Percentiles rank a stretch among this genome's conserved stretches.
phyloP scores from a whole-genome alignment of 306 rosid genomes.

The Cucumis hystrix region DNA sequence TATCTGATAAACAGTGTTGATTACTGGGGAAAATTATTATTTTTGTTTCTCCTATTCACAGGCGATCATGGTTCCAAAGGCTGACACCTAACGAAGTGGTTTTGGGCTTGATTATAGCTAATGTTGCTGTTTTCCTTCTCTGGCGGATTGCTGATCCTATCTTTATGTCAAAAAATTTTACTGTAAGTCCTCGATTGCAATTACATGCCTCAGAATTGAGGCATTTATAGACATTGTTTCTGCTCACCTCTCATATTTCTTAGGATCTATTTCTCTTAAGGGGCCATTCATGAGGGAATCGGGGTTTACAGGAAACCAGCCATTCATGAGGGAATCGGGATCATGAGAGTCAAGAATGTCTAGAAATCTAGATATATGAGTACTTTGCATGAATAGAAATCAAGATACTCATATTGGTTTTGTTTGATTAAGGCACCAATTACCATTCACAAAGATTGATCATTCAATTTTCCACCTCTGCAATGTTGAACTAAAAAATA shows the following conservation, averaged over 20 bases:
- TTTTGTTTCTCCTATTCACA: conserved; percentile 26
- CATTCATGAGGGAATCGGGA: neutral
- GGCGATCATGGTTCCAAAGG: conserved; percentile 47
- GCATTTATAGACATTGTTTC: neutral
- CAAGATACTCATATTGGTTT: neutral
- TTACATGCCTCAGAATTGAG: conserved; percentile 4
- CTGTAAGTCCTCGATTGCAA: conserved; percentile 37
- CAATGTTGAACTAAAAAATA: neutral
- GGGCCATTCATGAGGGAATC: neutral
- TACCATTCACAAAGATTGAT: no score
- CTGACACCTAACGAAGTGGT: conserved; percentile 32
- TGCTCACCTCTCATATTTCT: conserved; percentile 6
- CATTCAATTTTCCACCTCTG: neutral
- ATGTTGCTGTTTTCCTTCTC: conserved; percentile 51
- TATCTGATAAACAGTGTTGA: neutral
- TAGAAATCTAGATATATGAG: neutral
- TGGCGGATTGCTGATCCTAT: conserved; percentile 39
- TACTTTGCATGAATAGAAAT: neutral
- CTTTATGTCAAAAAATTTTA: conserved; percentile 65
- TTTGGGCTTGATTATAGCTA: conserved; percentile 61
- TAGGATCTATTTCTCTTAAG: neutral
- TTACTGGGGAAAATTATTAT: neutral
- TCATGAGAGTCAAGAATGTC: neutral
- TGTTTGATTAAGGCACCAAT: no score
- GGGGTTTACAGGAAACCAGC: neutral